Percentiles rank a stretch among this genome's conserved stretches.
These are phyloP conservation scores for Vinca minor DNA, from an alignment of 257 asterid genomes.

Conservation along the genomic window DNA sequence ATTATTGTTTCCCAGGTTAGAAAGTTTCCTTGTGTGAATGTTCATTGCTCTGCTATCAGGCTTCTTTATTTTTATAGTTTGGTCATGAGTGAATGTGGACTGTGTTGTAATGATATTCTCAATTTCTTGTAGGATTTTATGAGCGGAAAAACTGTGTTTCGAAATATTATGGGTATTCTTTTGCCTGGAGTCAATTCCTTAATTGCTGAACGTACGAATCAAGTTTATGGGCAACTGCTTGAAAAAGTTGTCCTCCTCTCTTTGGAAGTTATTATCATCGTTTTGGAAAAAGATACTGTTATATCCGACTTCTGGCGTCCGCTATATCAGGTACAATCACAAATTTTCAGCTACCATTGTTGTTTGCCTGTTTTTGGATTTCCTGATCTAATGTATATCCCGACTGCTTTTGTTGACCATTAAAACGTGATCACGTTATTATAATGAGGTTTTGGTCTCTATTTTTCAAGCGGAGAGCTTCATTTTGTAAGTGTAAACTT, in stretches of 20 bases:
- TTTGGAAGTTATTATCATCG: constrained; percentile 69
- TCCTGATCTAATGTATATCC: not conserved
- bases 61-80: not conserved
- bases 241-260: constrained; percentile 78
- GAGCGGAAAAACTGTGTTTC: constrained; percentile 78
- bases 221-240: constrained; percentile 69
- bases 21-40: not conserved
- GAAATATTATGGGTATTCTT: constrained; percentile 75
- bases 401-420: not conserved
- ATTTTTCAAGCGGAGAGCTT: not conserved
- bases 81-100: not conserved
- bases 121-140: constrained; percentile 62
- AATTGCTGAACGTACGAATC: constrained; percentile 56
- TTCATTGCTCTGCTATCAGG: not conserved
- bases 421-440: not conserved
- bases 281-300: constrained; percentile 65
- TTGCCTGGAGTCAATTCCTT: constrained; percentile 70
- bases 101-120: not conserved
- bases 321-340: constrained; percentile 56
- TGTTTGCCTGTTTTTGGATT: constrained; percentile 9
- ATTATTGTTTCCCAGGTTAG: not conserved
- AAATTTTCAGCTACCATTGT: constrained; percentile 7
- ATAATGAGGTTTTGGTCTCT: not conserved
- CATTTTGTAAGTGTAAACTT: not conserved
- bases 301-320: constrained; percentile 91